These are phyloP conservation scores for Hypoxylon sp. DNA, from an alignment of 2,329 filamentous ascomycete genomes.

Conservation along the genomic window DNA sequence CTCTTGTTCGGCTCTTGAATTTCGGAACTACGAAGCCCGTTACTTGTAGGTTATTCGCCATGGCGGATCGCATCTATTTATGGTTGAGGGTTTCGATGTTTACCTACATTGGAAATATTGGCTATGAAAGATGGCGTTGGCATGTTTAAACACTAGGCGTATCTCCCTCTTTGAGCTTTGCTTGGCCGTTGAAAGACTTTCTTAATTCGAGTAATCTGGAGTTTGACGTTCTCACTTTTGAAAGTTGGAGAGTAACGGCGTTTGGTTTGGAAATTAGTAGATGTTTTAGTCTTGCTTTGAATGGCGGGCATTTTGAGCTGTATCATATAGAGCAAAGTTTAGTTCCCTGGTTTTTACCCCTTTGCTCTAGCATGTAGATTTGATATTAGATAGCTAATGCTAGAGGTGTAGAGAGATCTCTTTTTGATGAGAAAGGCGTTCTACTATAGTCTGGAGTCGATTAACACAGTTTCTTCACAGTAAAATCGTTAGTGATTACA, in stretches of 20 bases:
- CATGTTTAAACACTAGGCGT: neutral
- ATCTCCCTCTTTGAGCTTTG: neutral
- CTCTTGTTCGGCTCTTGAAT: conserved; percentile 3
- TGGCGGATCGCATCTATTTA: neutral
- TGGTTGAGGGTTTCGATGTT: neutral
- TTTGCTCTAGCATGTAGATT: neutral
- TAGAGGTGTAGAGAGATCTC: too few species aligned
- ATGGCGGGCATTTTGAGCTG: neutral
- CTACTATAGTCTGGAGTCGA: neutral
- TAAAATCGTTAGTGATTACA: neutral
- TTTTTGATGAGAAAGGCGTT: too few species aligned
- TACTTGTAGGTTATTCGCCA: neutral
- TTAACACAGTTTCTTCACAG: neutral
- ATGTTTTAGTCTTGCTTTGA: neutral
- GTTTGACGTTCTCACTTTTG: neutral
- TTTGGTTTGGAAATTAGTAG: neutral
- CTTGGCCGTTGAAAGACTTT: neutral
- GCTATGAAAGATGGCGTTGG: neutral
- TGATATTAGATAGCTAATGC: too few species aligned
- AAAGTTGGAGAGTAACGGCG: neutral
- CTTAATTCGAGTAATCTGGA: neutral
- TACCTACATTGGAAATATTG: neutral
- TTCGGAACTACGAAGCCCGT: neutral
- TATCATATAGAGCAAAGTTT: neutral
- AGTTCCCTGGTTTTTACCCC: neutral